These are phyloP conservation scores for Myriosclerotinia scirpicola DNA, from an alignment of 2,329 filamentous ascomycete species.

Conservation along the genomic window DNA sequence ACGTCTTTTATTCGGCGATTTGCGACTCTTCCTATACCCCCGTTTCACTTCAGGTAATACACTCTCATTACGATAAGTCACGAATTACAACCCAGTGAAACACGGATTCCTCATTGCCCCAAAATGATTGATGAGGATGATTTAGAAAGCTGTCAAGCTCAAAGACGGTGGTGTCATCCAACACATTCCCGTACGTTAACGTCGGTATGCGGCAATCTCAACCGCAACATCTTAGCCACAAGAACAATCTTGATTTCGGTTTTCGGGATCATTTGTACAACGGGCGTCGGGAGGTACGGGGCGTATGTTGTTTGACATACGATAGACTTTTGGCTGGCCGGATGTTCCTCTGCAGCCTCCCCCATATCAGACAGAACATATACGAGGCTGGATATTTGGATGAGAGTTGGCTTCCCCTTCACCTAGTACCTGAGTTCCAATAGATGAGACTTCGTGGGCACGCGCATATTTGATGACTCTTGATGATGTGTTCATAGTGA, in stretches of 20 bases:
- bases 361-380: constrained; percentile 10
- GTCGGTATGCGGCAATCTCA: constrained; percentile 13
- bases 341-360: constrained; percentile 17
- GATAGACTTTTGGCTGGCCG: constrained; percentile 19
- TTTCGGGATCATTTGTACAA: constrained; percentile 20
- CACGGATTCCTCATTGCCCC: not conserved
- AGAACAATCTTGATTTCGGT: constrained; percentile 13
- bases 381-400: constrained; percentile 14
- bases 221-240: constrained; percentile 12
- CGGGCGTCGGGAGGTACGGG: constrained; percentile 8
- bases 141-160: not conserved
- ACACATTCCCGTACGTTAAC: not conserved
- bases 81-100: constrained; percentile 3
- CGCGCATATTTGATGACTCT: constrained; percentile 17
- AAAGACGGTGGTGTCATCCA: constrained; percentile 1
- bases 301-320: constrained; percentile 21
- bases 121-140: not conserved
- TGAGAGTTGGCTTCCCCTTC: not conserved
- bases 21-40: not conserved
- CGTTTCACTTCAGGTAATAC: constrained; percentile 11
- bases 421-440: constrained; percentile 9
- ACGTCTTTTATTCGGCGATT: too few species aligned
- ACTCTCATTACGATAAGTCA: constrained; percentile 12
- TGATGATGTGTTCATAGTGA: constrained; percentile 21
- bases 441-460: constrained; percentile 17